Evolutionary conservation across 2,329 filamentous ascomycete genomes (phyloP).

Genomic region (Phyllosticta capitalensis): DNA sequence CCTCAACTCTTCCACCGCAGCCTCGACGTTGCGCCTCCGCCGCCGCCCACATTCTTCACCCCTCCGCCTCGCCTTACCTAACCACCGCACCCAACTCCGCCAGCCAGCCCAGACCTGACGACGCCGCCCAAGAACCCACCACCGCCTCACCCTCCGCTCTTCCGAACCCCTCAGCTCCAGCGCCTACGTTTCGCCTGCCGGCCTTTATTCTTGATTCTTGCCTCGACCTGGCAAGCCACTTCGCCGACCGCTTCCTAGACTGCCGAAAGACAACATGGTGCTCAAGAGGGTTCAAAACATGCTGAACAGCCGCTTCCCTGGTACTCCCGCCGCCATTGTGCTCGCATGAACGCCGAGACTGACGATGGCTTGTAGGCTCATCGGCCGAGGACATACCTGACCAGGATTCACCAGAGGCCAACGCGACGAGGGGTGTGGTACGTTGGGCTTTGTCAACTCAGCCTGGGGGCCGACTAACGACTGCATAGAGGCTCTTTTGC

Average conservation of each 20-base stretch:
- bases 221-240: not conserved
- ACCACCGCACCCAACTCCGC: not conserved
- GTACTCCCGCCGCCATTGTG: slow-evolving; percentile 15
- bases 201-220: not conserved
- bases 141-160: not conserved
- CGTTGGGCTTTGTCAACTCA: slow-evolving; percentile 12
- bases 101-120: not conserved
- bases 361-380: slow-evolving; percentile 11
- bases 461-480: not conserved
- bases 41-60: not conserved
- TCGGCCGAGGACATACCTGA: slow-evolving; percentile 17
- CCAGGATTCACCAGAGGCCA: slow-evolving; percentile 57
- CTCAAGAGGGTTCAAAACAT: slow-evolving; percentile 26
- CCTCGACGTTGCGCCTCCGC: not conserved
- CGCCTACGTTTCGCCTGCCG: not conserved
- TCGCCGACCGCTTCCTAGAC: not conserved
- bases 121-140: not conserved
- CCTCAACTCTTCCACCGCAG: not conserved
- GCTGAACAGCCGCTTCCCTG: slow-evolving; percentile 23
- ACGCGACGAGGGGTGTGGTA: slow-evolving; percentile 51
- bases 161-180: not conserved
- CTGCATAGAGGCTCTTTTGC: slow-evolving; percentile 63
- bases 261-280: slow-evolving; percentile 20
- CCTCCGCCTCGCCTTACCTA: not conserved
- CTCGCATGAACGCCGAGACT: not conserved